Base-by-base conservation (phyloP, 176 grass and related monocot species). In the Oryza punctata region DNA sequence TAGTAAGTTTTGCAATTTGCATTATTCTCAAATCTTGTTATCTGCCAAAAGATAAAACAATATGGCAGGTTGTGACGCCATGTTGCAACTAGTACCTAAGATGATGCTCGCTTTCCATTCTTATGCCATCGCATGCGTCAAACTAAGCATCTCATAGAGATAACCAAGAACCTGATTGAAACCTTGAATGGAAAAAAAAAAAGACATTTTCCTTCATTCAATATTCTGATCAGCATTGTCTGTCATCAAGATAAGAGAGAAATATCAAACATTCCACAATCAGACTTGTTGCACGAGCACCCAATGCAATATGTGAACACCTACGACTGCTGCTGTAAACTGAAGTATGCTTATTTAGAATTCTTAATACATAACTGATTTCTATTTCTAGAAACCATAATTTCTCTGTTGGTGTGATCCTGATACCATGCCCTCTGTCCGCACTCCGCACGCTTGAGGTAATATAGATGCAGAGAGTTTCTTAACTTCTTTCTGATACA, bases 111-210 rank as follows among this genome's bases (percentile, higher is more conserved):
- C 26, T 7, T 33, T 74, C 6, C 81, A 83, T 25, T 77, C 33
- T 28, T 18, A 61, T 12, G 30, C 47, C 54, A 72, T 30, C 10
- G 13, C 54, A 9, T 43, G 29, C 41, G 12, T 43, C 23, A 49
- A 27, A 77, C 73, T 21, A 77, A 57, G 7, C 57, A 40, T 54
- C 12, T 23, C 35, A 54, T 54, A 76, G 13, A 38, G 52, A 52
- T 67, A n/a, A 66, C 78, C 18, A 72, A 15, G 35, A 84, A 32
- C 32, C 82, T n/a, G 54, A 78, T 73, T 13, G 26, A 43, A 32
- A 73, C 23, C n/a, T 67, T 78, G 16, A 25, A 60, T 79, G 52
- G 21, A 60, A 35, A 35, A 35, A 33, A 35, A 35, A 35, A 35
- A 5, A 6, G 33, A 6, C 6, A 35, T 35, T 35, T 35, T 35